Percentiles rank a stretch among this genome's conserved stretches.
Evolutionary conservation across 345 rosid species (phyloP).

Genomic region (Aquilaria malaccensis): DNA sequence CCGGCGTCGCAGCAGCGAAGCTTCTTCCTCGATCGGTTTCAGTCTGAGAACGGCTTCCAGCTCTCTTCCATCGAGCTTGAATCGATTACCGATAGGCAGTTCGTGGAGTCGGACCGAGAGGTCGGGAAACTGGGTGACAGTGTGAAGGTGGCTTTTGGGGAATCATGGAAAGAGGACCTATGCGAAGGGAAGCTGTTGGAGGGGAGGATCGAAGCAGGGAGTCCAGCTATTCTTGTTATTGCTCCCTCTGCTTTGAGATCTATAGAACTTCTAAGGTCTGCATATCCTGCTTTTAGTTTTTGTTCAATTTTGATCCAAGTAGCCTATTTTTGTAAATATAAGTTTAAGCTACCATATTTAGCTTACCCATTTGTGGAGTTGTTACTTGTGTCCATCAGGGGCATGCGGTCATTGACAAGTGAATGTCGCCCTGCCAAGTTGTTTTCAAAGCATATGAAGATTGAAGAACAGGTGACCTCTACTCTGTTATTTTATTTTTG

Average conservation of each 20-base stretch:
- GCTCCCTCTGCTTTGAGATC: slow-evolving; percentile 70
- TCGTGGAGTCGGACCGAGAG: slow-evolving; percentile 31
- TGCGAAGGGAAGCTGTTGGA: slow-evolving; percentile 39
- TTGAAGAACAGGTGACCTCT: slow-evolving; percentile 74
- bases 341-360: neutral
- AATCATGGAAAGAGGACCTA: slow-evolving; percentile 55
- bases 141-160: slow-evolving; percentile 51
- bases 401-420: slow-evolving; percentile 50
- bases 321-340: neutral
- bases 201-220: slow-evolving; percentile 56
- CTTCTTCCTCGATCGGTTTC: slow-evolving; percentile 43
- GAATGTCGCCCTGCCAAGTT: slow-evolving; percentile 70
- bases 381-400: slow-evolving; percentile 33
- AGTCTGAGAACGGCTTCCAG: slow-evolving; percentile 48
- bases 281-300: neutral
- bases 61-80: slow-evolving; percentile 72
- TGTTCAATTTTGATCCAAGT: neutral
- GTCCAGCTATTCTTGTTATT: slow-evolving; percentile 61
- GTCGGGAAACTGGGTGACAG: slow-evolving; percentile 36
- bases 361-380: neutral
- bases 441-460: slow-evolving; percentile 85
- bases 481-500: slow-evolving; percentile 3
- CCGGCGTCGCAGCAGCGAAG: slow-evolving; percentile 43
- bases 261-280: slow-evolving; percentile 61
- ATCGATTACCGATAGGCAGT: slow-evolving; percentile 35